A percentile compares a stretch with the other conserved stretches of the same genome.
phyloP scores from a whole-genome alignment of 2,329 filamentous ascomycete genomes.

The Teratosphaeriaceae sp. region DNA sequence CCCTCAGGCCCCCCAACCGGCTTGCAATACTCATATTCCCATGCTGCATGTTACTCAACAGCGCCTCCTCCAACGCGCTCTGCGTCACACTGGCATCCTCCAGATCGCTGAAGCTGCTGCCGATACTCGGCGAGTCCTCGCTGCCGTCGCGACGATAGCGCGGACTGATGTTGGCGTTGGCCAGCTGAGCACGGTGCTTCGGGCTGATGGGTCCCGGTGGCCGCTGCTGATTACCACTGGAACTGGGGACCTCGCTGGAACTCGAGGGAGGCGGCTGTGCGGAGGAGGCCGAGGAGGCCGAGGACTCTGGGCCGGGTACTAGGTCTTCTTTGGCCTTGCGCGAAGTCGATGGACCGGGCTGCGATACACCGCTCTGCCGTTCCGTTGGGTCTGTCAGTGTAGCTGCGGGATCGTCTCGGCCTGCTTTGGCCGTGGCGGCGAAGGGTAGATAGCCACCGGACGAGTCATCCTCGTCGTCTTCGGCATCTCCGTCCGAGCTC shows the following conservation, averaged over 20 bases:
- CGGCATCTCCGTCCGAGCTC: constrained; percentile 24
- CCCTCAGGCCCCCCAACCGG: constrained; percentile 48
- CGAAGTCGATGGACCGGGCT: constrained; percentile 1
- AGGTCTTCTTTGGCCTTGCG: constrained; percentile 8
- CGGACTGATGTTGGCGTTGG: constrained; percentile 35
- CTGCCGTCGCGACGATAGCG: constrained; percentile 50
- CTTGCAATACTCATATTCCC: constrained; percentile 27
- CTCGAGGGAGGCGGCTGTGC: constrained; percentile 14
- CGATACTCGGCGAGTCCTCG: constrained; percentile 67
- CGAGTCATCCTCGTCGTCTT: constrained; percentile 49
- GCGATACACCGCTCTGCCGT: constrained; percentile 2
- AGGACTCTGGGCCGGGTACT: constrained; percentile 8
- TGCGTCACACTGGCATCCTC: constrained; percentile 78
- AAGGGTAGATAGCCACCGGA: constrained; percentile 37
- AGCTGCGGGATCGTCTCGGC: constrained; percentile 17
- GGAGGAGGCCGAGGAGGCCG: constrained; percentile 42
- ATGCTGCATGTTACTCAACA: constrained; percentile 62
- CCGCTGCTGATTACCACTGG: constrained; percentile 13
- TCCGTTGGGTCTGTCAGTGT: constrained; percentile 14
- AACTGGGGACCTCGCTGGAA: constrained; percentile 5
- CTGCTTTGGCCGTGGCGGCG: constrained; percentile 23
- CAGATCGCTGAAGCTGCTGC: constrained; percentile 79
- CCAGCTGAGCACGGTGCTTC: not conserved
- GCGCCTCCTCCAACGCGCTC: constrained; percentile 70
- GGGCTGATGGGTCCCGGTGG: constrained; percentile 8